These are phyloP conservation scores for Fusarium miscanthi DNA, from an alignment of 2,329 filamentous ascomycete species.

Conservation along the genomic window DNA sequence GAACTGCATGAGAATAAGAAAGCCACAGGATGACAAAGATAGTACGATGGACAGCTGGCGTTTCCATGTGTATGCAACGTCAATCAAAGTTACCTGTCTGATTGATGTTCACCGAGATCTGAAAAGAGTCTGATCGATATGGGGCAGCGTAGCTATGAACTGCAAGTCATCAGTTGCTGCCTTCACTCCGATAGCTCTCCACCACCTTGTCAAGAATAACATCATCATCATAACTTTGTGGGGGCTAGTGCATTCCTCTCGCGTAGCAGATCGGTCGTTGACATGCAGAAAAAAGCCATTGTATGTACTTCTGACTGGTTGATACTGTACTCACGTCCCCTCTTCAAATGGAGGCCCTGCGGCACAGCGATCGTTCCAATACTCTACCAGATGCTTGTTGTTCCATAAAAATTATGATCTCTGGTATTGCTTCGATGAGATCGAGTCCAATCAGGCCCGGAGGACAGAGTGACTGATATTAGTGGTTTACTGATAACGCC, in stretches of 20 bases:
- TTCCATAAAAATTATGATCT: slow-evolving; percentile 24
- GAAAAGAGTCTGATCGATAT: slow-evolving; percentile 19
- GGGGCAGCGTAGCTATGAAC: slow-evolving; percentile 4
- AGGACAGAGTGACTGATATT: slow-evolving; percentile 15
- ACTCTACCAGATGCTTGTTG: slow-evolving; percentile 17
- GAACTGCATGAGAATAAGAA: slow-evolving; percentile 13
- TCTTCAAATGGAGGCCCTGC: slow-evolving; percentile 16
- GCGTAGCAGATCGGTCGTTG: slow-evolving; percentile 30
- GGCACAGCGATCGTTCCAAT: slow-evolving; percentile 18
- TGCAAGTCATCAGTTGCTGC: slow-evolving; percentile 24
- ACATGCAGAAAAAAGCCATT: slow-evolving; percentile 12
- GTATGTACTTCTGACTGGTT: slow-evolving; percentile 35
- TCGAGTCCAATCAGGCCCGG: slow-evolving; percentile 33
- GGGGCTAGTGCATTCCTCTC: slow-evolving; percentile 23
- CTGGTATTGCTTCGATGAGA: slow-evolving; percentile 31
- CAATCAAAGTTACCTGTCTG: slow-evolving; percentile 13
- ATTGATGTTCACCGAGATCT: slow-evolving; percentile 26
- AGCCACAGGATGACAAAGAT: slow-evolving; percentile 30
- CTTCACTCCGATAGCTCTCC: slow-evolving; percentile 1
- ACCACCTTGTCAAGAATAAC: not conserved
- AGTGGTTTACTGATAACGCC: slow-evolving; percentile 1
- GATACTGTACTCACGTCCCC: slow-evolving; percentile 26
- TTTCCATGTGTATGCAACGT: slow-evolving; percentile 22
- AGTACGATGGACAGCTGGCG: slow-evolving; percentile 39
- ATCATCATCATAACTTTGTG: slow-evolving; percentile 6